A percentile compares a stretch with the other conserved stretches of the same genome.
These are phyloP conservation scores for Diaporthe eres DNA, from an alignment of 2,329 filamentous ascomycete genomes.

Conservation along the genomic window DNA sequence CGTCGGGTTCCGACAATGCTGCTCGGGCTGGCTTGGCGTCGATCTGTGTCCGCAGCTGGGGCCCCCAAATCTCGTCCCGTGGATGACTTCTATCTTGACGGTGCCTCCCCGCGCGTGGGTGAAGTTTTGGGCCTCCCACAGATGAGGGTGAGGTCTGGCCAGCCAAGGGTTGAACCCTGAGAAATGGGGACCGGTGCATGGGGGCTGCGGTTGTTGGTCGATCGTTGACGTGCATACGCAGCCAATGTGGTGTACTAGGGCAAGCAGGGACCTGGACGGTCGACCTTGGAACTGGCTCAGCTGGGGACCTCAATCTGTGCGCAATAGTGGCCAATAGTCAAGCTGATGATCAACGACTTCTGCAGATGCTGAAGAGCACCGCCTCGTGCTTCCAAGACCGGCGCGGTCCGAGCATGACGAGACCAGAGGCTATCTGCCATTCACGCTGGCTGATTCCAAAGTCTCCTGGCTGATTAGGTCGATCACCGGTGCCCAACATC, in stretches of 20 bases:
- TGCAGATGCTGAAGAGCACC: constrained; percentile 19
- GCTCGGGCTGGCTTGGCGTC: constrained; percentile 16
- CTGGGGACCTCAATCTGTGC: not conserved
- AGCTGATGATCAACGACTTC: constrained; percentile 18
- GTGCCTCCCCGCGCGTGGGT: not conserved
- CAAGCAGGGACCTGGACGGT: not conserved
- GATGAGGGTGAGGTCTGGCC: not conserved
- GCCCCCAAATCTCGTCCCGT: constrained; percentile 14
- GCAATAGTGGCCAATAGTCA: constrained; percentile 10
- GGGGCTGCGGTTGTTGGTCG: not conserved
- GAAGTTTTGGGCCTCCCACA: not conserved
- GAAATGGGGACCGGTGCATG: not conserved
- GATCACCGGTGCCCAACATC: not conserved
- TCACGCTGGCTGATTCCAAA: not conserved
- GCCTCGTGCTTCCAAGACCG: constrained; percentile 18
- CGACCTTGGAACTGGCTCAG: not conserved
- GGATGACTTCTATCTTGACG: not conserved
- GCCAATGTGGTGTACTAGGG: not conserved
- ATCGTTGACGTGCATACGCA: constrained; percentile 24
- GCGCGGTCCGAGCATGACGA: constrained; percentile 27
- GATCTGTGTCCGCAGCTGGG: constrained; percentile 17
- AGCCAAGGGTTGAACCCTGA: constrained; percentile 21
- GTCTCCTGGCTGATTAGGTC: not conserved
- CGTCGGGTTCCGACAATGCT: constrained; percentile 15
- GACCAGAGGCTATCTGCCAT: not conserved